A percentile compares a stretch with the other conserved stretches of the same genome.
Conservation (phyloP, 2,329 filamentous ascomycete species). For the Orbilia blumenaviensis region DNA sequence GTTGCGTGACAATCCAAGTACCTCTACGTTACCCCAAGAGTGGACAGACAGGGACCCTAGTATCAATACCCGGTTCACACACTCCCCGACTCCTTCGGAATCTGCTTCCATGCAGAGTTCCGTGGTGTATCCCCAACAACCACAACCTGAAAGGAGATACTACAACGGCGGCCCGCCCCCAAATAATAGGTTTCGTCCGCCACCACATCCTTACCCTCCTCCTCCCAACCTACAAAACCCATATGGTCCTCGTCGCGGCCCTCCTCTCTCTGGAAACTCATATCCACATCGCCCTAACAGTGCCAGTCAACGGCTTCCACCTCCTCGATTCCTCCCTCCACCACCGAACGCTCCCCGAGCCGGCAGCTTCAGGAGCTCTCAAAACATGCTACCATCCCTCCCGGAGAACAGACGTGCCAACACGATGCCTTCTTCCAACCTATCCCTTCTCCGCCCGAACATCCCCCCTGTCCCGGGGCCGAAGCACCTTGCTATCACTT, state of each 20-base stretch:
- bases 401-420: slow-evolving; percentile 48
- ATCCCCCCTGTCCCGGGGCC: slow-evolving; percentile 50
- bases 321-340: slow-evolving; percentile 32
- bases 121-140: slow-evolving; percentile 53
- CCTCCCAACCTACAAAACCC: slow-evolving; percentile 45
- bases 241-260: slow-evolving; percentile 20
- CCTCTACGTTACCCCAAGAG: slow-evolving; percentile 51
- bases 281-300: slow-evolving; percentile 33
- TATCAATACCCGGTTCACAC: slow-evolving; percentile 52
- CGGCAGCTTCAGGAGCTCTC: slow-evolving; percentile 27
- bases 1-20: slow-evolving; percentile 53
- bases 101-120: slow-evolving; percentile 54
- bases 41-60: slow-evolving; percentile 53
- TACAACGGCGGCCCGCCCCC: slow-evolving; percentile 20
- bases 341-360: slow-evolving; percentile 8
- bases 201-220: slow-evolving; percentile 17
- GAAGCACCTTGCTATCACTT: slow-evolving; percentile 37
- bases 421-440: slow-evolving; percentile 13
- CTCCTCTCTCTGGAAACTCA: slow-evolving; percentile 16
- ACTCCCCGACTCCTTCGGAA: slow-evolving; percentile 53
- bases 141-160: slow-evolving; percentile 47
- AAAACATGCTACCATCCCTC: slow-evolving; percentile 40
- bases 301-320: slow-evolving; percentile 36
- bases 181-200: slow-evolving; percentile 42
- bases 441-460: slow-evolving; percentile 24